phyloP scores from a whole-genome alignment of 768 basidiomycete species.

The Mycena alexandri region DNA sequence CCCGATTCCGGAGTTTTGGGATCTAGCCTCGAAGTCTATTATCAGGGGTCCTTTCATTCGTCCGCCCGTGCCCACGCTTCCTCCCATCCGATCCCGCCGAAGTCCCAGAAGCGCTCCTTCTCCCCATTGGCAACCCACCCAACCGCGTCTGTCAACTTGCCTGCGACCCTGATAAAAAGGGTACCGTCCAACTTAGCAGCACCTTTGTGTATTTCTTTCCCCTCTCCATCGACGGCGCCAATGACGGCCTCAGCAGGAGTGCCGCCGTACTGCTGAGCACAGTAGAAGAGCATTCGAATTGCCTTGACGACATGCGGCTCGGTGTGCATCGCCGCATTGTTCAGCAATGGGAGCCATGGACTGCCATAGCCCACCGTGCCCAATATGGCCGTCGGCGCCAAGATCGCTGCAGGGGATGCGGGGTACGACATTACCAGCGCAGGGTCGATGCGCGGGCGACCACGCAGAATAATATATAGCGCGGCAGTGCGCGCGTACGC shows the following conservation, averaged over 20 bases:
- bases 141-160: constrained; percentile 65
- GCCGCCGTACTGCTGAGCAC: constrained; percentile 60
- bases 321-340: constrained; percentile 56
- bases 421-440: constrained; percentile 58
- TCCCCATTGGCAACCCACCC: constrained; percentile 71
- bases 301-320: constrained; percentile 67
- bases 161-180: constrained; percentile 69
- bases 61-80: constrained; percentile 59
- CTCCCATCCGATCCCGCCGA: constrained; percentile 70
- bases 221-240: constrained; percentile 54
- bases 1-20: too few species aligned
- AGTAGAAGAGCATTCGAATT: constrained; percentile 61
- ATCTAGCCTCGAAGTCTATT: too few species aligned
- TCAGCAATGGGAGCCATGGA: constrained; percentile 65
- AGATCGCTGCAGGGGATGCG: constrained; percentile 52
- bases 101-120: constrained; percentile 62
- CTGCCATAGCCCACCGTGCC: constrained; percentile 43
- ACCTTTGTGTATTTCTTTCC: constrained; percentile 60
- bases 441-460: constrained; percentile 66
- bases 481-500: constrained; percentile 55
- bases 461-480: constrained; percentile 54
- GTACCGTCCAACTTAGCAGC: constrained; percentile 65
- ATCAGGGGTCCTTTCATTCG: too few species aligned
- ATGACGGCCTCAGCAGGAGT: constrained; percentile 53
- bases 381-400: background rate